Evolutionary conservation across 2,329 filamentous ascomycete genomes (phyloP).

Genomic region (Fusarium pseudonygamai): DNA sequence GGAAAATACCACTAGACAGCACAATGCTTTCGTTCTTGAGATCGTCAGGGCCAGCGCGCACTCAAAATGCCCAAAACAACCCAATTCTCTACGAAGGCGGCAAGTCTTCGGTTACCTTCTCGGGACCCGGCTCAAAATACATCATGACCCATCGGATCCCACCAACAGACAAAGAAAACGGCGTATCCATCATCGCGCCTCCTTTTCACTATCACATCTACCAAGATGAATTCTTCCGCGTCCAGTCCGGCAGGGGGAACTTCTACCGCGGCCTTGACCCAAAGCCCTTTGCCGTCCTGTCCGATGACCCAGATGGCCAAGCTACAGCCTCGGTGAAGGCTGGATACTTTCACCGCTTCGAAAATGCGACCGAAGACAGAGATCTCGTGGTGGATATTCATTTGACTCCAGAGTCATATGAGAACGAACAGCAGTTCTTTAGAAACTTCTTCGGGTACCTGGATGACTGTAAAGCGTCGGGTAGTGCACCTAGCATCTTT

Average conservation of each 20-base stretch:
- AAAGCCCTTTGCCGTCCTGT: not conserved
- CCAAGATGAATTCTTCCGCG: slow-evolving; percentile 4
- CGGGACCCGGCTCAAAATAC: slow-evolving; percentile 1
- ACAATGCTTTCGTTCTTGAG: not conserved
- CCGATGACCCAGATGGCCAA: not conserved
- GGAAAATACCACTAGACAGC: too few species aligned
- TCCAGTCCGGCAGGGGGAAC: not conserved
- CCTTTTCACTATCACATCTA: slow-evolving; percentile 11
- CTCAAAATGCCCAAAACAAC: not conserved
- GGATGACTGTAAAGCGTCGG: slow-evolving; percentile 1
- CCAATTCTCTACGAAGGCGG: not conserved
- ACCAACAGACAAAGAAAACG: not conserved
- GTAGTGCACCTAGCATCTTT: slow-evolving; percentile 1
- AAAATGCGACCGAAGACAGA: not conserved
- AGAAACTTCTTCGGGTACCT: slow-evolving; percentile 6
- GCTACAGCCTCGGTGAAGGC: not conserved
- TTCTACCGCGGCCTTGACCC: not conserved
- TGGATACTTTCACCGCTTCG: slow-evolving; percentile 9
- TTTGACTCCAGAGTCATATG: not conserved
- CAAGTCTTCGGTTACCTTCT: not conserved
- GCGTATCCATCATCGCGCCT: not conserved
- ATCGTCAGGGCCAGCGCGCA: not conserved
- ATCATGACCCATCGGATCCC: slow-evolving; percentile 19
- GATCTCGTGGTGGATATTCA: slow-evolving; percentile 3
- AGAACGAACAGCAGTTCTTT: slow-evolving; percentile 4